phyloP scores from a whole-genome alignment of 352 stramenopile genomes.

The Globisporangium spinosum region DNA sequence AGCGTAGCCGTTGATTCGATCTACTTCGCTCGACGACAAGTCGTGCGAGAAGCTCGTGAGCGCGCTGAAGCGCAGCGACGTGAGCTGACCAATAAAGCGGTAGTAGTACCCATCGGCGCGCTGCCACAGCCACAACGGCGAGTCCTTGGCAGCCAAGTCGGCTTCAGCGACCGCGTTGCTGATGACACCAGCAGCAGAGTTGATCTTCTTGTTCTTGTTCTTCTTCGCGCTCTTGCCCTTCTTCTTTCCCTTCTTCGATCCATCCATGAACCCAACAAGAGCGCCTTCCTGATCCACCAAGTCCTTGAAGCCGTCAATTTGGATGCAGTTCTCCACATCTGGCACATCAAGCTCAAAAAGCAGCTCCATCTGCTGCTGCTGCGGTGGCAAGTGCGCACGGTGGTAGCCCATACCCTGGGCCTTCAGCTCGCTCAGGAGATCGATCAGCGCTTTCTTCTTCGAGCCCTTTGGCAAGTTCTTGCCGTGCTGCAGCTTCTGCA shows the following conservation, averaged over 20 bases:
- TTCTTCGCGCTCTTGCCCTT: slow-evolving; percentile 31
- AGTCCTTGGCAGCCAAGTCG: slow-evolving; percentile 39
- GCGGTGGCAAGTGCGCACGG: slow-evolving; percentile 59
- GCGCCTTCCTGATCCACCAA: slow-evolving; percentile 31
- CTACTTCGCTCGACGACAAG: slow-evolving; percentile 73
- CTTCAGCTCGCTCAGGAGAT: slow-evolving; percentile 91
- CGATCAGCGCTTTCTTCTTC: slow-evolving; percentile 96
- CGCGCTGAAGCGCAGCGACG: slow-evolving; percentile 73
- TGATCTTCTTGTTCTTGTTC: slow-evolving; percentile 31
- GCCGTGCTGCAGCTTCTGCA: slow-evolving; percentile 76
- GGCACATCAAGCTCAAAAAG: slow-evolving; percentile 83
- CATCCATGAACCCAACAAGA: slow-evolving; percentile 7
- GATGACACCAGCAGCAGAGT: slow-evolving; percentile 18
- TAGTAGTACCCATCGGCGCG: slow-evolving; percentile 89
- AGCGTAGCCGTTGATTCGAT: slow-evolving; percentile 86
- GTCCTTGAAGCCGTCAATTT: slow-evolving; percentile 57
- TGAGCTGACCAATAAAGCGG: slow-evolving; percentile 76
- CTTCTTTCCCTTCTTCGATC: slow-evolving; percentile 26
- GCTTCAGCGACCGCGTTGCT: slow-evolving; percentile 12
- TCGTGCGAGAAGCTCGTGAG: slow-evolving; percentile 85
- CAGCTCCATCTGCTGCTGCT: slow-evolving; percentile 79
- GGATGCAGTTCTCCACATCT: slow-evolving; percentile 78
- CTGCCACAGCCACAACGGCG: slow-evolving; percentile 76
- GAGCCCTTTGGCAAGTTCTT: slow-evolving; percentile 90
- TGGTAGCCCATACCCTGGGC: slow-evolving; percentile 80